These are phyloP conservation scores for Besnoitia besnoiti DNA, from an alignment of 169 alveolate genomes.

Conservation along the genomic window DNA sequence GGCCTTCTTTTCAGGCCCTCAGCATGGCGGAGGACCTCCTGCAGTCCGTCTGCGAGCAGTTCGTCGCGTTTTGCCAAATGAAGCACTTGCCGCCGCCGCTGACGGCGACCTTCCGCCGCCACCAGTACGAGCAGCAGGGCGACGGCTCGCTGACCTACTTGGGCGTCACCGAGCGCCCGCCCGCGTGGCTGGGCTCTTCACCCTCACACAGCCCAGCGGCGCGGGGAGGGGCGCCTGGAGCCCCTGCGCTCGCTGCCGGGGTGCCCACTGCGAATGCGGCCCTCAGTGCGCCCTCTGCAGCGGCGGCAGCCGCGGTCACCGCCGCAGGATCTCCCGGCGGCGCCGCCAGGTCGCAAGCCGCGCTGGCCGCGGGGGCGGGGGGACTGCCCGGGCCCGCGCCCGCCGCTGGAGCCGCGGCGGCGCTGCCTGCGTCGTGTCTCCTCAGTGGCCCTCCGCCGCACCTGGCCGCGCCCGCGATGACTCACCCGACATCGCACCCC, in stretches of 20 bases:
- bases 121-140: conserved; percentile 72
- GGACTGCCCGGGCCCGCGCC: not conserved
- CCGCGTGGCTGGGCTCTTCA: not conserved
- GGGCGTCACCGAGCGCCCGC: conserved; percentile 48
- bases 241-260: not conserved
- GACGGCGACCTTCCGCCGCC: conserved; percentile 78
- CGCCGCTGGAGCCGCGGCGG: not conserved
- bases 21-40: conserved; percentile 78
- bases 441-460: too few species aligned
- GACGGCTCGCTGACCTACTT: conserved; percentile 53
- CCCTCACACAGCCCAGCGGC: conserved; percentile 11
- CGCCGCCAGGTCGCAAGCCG: not conserved
- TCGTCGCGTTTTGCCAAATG: conserved; percentile 71
- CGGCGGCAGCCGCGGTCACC: not conserved
- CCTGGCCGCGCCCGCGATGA: not conserved
- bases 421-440: not conserved
- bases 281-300: not conserved
- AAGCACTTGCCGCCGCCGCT: conserved; percentile 72
- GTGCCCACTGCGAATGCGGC: not conserved
- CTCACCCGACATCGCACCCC: not conserved
- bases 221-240: conserved; percentile 9
- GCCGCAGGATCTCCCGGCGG: not conserved
- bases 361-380: not conserved
- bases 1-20: conserved; percentile 54
- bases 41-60: conserved; percentile 80